Evolutionary conservation across 2,329 filamentous ascomycete genomes (phyloP).

Genomic region (Zymoseptoria pseudotritici): DNA sequence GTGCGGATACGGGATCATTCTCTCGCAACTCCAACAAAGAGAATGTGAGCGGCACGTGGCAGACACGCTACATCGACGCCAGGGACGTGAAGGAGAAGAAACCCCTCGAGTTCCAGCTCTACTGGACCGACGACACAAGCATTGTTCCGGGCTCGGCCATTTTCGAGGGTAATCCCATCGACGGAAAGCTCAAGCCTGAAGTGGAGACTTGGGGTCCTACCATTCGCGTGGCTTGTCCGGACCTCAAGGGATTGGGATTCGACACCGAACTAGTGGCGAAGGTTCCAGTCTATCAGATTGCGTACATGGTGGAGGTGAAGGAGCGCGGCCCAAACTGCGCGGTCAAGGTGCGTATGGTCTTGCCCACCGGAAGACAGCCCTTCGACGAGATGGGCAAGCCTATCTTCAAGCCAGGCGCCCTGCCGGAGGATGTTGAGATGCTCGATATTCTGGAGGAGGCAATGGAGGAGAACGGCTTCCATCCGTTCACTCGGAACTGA

Average conservation of each 20-base stretch:
- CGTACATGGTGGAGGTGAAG: not conserved
- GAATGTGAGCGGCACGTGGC: not conserved
- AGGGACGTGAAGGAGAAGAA: no score
- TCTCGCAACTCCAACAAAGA: no score
- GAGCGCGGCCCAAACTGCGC: not conserved
- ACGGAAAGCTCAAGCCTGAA: not conserved
- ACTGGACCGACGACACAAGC: not conserved
- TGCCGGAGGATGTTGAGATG: not conserved
- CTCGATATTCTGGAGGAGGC: not conserved
- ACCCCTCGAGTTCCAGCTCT: not conserved
- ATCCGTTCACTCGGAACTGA: not conserved
- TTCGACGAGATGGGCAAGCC: not conserved
- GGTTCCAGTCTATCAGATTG: not conserved
- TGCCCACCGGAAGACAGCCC: not conserved
- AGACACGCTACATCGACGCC: not conserved
- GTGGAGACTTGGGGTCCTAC: not conserved
- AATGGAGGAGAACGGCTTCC: not conserved
- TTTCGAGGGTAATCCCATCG: not conserved
- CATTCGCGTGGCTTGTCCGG: not conserved
- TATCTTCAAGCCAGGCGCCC: not conserved
- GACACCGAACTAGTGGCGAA: no score
- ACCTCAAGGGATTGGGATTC: not conserved
- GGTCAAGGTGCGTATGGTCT: not conserved
- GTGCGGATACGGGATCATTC: no score
- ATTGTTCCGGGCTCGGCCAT: not conserved